Percentiles rank a stretch among this genome's conserved stretches.
Conservation (phyloP, 169 alveolate genomes). For the Sarcocystis neurona region DNA sequence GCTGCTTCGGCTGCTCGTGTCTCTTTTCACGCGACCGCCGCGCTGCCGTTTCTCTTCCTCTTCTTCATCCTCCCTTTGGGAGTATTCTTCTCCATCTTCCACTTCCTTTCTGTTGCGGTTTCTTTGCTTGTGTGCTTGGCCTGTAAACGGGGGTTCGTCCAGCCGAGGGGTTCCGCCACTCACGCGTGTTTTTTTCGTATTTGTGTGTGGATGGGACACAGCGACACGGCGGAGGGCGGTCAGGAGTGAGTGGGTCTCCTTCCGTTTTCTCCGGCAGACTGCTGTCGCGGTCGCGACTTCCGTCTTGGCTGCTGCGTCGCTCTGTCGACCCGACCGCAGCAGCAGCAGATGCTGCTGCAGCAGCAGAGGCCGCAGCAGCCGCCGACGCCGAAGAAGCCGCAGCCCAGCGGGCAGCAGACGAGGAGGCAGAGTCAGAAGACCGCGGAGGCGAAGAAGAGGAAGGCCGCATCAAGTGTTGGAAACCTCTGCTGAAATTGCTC, state of each 20-base stretch:
- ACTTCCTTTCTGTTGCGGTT: neutral
- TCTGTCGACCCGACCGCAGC: neutral
- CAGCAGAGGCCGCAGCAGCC: neutral
- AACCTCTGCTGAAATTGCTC: constrained; percentile 16
- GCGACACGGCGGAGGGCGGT: no score
- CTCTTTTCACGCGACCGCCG: neutral
- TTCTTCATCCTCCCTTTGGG: neutral
- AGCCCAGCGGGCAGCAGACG: constrained; percentile 27
- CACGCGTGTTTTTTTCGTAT: no score
- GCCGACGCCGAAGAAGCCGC: neutral
- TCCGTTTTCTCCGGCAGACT: no score
- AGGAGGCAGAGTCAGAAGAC: constrained; percentile 31
- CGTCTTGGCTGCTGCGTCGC: neutral
- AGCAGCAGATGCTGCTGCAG: neutral
- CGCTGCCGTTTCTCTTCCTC: neutral
- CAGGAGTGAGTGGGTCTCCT: no score
- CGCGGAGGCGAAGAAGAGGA: constrained; percentile 44
- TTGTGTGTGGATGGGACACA: no score
- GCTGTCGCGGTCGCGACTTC: neutral
- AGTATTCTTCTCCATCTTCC: neutral
- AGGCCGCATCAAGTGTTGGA: neutral
- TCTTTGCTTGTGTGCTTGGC: neutral
- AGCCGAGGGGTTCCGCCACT: no score
- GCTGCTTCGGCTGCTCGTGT: neutral
- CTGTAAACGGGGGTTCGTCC: neutral